These are phyloP conservation scores for Xylaria sp. DNA, from an alignment of 2,329 filamentous ascomycete species.

Conservation along the genomic window DNA sequence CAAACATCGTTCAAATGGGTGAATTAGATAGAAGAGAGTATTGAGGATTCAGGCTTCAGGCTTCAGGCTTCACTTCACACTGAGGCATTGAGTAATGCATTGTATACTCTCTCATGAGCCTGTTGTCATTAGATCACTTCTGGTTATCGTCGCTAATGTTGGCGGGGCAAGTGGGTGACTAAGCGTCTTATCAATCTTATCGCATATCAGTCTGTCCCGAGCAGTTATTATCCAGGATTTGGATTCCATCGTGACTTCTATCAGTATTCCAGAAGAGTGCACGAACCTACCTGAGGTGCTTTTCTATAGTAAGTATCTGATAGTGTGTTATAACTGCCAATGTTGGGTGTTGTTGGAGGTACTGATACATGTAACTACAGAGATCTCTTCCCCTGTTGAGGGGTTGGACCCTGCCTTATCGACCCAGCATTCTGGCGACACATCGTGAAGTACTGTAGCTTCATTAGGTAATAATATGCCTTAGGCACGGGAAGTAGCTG, in stretches of 20 bases:
- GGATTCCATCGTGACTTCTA: not conserved
- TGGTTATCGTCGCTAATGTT: conserved; percentile 2
- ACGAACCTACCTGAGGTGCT: not conserved
- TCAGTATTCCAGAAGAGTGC: not conserved
- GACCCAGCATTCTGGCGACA: not conserved
- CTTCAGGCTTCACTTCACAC: conserved; percentile 8
- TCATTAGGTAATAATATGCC: conserved; percentile 32
- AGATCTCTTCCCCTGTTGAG: not conserved
- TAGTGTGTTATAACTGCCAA: not conserved
- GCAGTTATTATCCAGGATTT: not conserved
- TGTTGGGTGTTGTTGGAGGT: not conserved
- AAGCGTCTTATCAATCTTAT: conserved; percentile 30
- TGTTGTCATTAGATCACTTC: not conserved
- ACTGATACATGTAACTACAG: not conserved
- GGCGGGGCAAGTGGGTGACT: conserved; percentile 36
- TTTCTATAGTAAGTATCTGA: not conserved
- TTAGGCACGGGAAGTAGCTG: conserved; percentile 22
- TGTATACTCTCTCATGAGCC: not conserved
- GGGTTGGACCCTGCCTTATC: not conserved
- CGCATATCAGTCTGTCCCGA: not conserved
- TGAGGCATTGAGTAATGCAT: conserved; percentile 4
- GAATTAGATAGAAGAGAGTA: not conserved
- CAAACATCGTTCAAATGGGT: conserved; percentile 60
- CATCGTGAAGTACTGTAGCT: conserved; percentile 35
- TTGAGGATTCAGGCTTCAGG: no score